phyloP scores from a whole-genome alignment of 2,329 filamentous ascomycete species.

The Kalmusia sp. region DNA sequence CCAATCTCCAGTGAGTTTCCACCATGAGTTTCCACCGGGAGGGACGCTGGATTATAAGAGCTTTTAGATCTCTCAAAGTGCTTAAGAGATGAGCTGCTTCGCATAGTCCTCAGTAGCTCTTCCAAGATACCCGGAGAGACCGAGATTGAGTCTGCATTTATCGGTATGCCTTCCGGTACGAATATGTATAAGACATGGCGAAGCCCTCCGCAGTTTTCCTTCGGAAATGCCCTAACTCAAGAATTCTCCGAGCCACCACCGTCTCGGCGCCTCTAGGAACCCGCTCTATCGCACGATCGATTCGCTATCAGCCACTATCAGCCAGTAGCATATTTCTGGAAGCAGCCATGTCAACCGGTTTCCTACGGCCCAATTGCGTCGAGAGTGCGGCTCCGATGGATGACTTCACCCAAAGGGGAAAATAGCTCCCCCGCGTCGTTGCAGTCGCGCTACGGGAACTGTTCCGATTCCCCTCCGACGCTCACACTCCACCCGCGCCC shows the following conservation, averaged over 20 bases:
- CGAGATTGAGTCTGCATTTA: not conserved
- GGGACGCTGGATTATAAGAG: no score
- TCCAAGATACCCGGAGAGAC: no score
- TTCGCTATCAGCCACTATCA: not conserved
- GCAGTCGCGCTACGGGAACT: not conserved
- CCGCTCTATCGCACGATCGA: not conserved
- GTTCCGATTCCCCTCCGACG: constrained; percentile 2
- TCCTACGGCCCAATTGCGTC: not conserved
- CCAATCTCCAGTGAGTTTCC: no score
- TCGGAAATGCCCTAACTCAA: not conserved
- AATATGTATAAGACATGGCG: not conserved
- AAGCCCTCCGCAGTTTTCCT: constrained; percentile 3
- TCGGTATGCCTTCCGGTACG: not conserved
- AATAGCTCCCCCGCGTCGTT: constrained; percentile 14
- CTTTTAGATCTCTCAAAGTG: no score
- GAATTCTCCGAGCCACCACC: not conserved
- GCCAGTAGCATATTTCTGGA: not conserved
- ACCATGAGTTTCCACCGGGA: no score
- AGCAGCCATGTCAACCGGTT: constrained; percentile 7
- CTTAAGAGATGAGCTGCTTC: no score
- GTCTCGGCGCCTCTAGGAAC: not conserved
- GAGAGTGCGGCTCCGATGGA: constrained; percentile 10
- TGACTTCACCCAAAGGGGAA: constrained; percentile 15
- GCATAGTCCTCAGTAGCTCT: no score
- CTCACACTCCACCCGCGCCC: not conserved